Percentiles rank a stretch among this genome's conserved stretches.
phyloP scores from a whole-genome alignment of 2,329 filamentous ascomycete genomes.

The Rhynchosporium agropyri region DNA sequence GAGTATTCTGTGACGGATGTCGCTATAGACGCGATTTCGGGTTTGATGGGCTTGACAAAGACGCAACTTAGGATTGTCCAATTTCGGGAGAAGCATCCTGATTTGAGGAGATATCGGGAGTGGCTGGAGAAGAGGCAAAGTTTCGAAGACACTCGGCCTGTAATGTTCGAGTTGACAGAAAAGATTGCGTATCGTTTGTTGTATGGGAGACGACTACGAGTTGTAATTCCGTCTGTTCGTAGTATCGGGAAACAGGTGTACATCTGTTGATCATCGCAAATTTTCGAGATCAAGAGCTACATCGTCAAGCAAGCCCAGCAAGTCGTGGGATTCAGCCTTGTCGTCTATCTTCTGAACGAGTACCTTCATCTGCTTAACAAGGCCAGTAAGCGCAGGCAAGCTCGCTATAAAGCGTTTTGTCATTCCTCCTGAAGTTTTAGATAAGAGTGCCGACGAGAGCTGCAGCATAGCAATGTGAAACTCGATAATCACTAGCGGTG shows the following conservation, averaged over 20 bases:
- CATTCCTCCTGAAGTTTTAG: conserved; percentile 49
- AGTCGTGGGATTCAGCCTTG: conserved; percentile 40
- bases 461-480: conserved; percentile 58
- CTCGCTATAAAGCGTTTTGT: conserved; percentile 55
- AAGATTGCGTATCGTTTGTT: conserved; percentile 19
- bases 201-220: too few species aligned
- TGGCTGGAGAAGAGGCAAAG: conserved; percentile 23
- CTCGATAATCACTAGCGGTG: conserved; percentile 44
- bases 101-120: conserved; percentile 25
- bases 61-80: conserved; percentile 24
- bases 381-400: conserved; percentile 52
- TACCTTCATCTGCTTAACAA: conserved; percentile 48
- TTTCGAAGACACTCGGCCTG: conserved; percentile 22
- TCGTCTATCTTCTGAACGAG: conserved; percentile 31
- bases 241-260: neutral
- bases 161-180: conserved; percentile 29
- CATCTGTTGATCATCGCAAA: conserved; percentile 17
- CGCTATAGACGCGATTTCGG: conserved; percentile 23
- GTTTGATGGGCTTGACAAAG: conserved; percentile 26
- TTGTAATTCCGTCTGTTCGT: neutral
- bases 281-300: conserved; percentile 41
- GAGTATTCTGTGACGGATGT: conserved; percentile 27
- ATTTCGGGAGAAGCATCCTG: conserved; percentile 22
- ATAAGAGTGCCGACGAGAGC: conserved; percentile 56
- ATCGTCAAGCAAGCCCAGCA: conserved; percentile 52